Evolutionary conservation across 306 rosid genomes (phyloP).

Genomic region (Quercus mongolica): DNA sequence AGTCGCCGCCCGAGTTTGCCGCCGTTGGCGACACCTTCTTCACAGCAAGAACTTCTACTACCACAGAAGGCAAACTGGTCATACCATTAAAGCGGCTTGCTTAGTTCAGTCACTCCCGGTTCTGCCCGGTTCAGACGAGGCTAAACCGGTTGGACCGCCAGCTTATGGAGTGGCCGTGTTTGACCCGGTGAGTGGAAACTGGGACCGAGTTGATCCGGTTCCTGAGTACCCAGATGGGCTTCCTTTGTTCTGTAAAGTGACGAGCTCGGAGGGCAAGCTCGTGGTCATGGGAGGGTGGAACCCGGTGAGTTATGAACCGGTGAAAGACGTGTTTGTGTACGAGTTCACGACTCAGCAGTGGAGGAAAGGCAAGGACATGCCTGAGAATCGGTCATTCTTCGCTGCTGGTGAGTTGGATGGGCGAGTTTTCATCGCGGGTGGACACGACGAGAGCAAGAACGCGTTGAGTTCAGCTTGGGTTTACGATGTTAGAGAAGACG

Average conservation of each 20-base stretch:
- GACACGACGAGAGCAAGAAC: constrained; percentile 56
- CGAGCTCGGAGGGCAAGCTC: constrained; percentile 49
- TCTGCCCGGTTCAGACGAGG: background rate
- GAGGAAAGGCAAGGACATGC: constrained; percentile 43
- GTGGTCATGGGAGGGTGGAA: constrained; percentile 67
- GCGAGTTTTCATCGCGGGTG: constrained; percentile 41
- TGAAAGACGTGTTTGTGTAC: constrained; percentile 42
- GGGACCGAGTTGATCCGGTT: constrained; percentile 41
- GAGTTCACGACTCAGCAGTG: constrained; percentile 41
- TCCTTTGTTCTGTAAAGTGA: constrained; percentile 47
- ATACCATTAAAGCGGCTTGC: constrained; percentile 33
- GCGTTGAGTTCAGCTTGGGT: constrained; percentile 43
- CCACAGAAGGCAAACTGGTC: constrained; percentile 30
- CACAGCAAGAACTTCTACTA: constrained; percentile 33
- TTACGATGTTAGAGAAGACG: constrained; percentile 32
- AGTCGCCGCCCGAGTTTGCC: constrained; percentile 40
- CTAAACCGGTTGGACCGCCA: constrained; percentile 17
- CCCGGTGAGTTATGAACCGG: constrained; percentile 45
- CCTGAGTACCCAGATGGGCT: constrained; percentile 46
- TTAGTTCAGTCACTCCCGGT: constrained; percentile 39
- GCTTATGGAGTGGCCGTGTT: constrained; percentile 37
- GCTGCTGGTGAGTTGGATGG: constrained; percentile 38
- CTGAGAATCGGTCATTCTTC: constrained; percentile 43
- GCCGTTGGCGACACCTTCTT: constrained; percentile 36
- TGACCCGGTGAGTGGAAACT: constrained; percentile 30